Evolutionary conservation across 108 stramenopile genomes (phyloP).

Genomic region (Pelagomonas calceolata): DNA sequence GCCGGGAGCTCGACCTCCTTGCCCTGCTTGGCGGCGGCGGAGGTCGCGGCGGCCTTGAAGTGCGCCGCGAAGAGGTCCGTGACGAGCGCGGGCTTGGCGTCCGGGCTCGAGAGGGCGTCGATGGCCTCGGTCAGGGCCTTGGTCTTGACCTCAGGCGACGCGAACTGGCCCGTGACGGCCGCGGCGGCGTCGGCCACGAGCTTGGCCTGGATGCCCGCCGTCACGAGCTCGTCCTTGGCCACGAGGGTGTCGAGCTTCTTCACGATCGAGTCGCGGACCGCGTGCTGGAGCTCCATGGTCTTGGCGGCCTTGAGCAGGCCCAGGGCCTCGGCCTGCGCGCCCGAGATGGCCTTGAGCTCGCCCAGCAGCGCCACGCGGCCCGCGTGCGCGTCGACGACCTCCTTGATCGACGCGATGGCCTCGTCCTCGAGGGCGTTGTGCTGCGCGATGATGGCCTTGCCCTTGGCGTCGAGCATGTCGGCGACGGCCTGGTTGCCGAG

Average conservation of each 20-base stretch:
- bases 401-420: constrained; percentile 7
- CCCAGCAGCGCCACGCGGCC: not conserved
- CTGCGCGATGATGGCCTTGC: constrained; percentile 4
- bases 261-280: not conserved
- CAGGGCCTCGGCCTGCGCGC: not conserved
- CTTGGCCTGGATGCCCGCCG: not conserved
- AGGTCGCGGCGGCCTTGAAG: not conserved
- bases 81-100: not conserved
- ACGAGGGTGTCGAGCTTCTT: not conserved
- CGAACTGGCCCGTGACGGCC: not conserved
- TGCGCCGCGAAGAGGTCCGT: not conserved
- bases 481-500: constrained; percentile 8
- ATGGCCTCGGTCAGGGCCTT: not conserved
- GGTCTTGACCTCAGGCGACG: not conserved
- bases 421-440: constrained; percentile 14
- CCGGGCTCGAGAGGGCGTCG: not conserved
- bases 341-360: constrained; percentile 3
- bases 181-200: not conserved
- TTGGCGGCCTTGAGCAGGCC: not conserved
- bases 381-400: constrained; percentile 9
- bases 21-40: not conserved
- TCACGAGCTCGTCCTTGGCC: not conserved
- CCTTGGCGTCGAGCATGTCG: constrained; percentile 12
- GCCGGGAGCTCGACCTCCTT: not conserved
- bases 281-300: not conserved